Conservation (phyloP, 2,329 filamentous ascomycete genomes). For the Iodosphaeria phyllophila region DNA sequence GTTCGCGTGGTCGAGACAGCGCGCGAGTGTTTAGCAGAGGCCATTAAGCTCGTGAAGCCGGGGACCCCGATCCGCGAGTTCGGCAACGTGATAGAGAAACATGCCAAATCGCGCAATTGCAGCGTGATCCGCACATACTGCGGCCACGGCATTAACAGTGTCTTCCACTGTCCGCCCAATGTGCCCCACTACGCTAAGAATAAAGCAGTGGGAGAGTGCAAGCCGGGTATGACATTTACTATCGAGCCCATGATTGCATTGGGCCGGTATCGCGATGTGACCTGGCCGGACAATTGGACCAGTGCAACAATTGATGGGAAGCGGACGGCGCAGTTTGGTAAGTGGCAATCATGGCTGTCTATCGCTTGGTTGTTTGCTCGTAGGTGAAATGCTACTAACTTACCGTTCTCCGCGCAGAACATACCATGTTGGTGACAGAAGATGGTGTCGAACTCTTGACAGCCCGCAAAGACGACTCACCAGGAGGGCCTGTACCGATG, state of each 20-base stretch:
- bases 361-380: neutral
- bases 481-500: slow-evolving; percentile 54
- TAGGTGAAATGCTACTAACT: slow-evolving; percentile 1
- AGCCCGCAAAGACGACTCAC: slow-evolving; percentile 51
- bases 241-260: slow-evolving; percentile 98
- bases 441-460: slow-evolving; percentile 71
- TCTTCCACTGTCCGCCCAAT: slow-evolving; percentile 89
- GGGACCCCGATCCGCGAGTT: slow-evolving; percentile 85
- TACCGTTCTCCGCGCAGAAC: slow-evolving; percentile 38
- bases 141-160: slow-evolving; percentile 81
- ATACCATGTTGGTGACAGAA: slow-evolving; percentile 70
- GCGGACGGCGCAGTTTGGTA: slow-evolving; percentile 81
- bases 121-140: slow-evolving; percentile 92
- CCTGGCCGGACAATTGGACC: slow-evolving; percentile 98
- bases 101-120: slow-evolving; percentile 70
- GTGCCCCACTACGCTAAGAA: slow-evolving; percentile 97
- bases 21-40: slow-evolving; percentile 73
- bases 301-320: slow-evolving; percentile 83
- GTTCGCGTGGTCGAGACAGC: slow-evolving; percentile 84
- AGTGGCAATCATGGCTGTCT: no score
- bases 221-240: slow-evolving; percentile 95
- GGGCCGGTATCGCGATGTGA: slow-evolving; percentile 79
- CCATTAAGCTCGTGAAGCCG: slow-evolving; percentile 83
- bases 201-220: slow-evolving; percentile 86
- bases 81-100: slow-evolving; percentile 88